Conservation (phyloP, 2,329 filamentous ascomycete genomes). For the Ramularia collo-cygni region DNA sequence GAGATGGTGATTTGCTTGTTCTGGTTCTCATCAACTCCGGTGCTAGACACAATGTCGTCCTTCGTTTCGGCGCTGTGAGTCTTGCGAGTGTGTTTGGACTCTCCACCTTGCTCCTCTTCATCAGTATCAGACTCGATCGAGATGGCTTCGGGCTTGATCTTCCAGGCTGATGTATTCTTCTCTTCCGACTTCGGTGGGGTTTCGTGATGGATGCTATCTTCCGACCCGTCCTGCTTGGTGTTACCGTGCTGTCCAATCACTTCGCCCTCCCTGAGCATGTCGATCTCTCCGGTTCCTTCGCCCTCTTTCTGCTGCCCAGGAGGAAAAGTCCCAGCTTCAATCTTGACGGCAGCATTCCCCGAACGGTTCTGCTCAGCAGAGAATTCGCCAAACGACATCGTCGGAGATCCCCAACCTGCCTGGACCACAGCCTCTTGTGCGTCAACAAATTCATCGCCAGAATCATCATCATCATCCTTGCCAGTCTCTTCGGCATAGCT, state of each 20-base stretch:
- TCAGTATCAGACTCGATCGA: background rate
- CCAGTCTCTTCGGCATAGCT: background rate
- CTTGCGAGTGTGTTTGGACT: background rate
- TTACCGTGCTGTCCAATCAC: no score
- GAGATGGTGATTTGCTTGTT: background rate
- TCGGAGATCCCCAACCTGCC: no score
- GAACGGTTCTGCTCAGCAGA: no score
- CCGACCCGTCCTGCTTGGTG: no score
- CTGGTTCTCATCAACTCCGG: conserved; percentile 2
- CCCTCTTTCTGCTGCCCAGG: no score
- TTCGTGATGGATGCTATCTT: no score
- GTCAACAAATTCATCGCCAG: conserved; percentile 17
- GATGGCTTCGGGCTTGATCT: background rate
- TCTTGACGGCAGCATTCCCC: no score
- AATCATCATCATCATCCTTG: conserved; percentile 7
- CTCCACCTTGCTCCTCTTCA: background rate
- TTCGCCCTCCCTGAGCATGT: no score
- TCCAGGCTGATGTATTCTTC: background rate
- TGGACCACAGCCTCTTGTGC: conserved; percentile 15
- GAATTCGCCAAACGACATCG: no score
- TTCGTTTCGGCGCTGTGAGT: background rate
- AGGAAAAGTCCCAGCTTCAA: no score
- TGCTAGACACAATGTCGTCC: no score
- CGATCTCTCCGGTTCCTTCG: no score
- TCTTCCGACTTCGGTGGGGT: background rate